Evolutionary conservation across 345 rosid species (phyloP), one percentile per base, ranked within the genome.

Genomic region (Aurinia saxatilis): DNA sequence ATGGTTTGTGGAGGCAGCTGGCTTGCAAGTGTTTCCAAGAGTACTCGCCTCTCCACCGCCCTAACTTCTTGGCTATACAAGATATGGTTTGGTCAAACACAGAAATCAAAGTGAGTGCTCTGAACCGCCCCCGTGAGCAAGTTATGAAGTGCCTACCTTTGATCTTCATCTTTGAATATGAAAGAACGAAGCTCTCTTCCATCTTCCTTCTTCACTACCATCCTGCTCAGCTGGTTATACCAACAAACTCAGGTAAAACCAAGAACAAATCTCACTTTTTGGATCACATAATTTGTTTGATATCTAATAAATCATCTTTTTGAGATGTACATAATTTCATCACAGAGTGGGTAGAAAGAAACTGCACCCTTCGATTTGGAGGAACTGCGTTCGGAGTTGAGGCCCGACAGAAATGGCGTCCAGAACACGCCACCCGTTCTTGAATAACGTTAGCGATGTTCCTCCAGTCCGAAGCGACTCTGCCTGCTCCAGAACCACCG

Each of bases 371-470:
- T 92, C 72, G 60, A 92, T 86, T 60, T 86, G 96, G 27, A 88
- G 75, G 41, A 84, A 92, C 34, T 89, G 95, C 7, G 66, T 67
- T 57, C 98, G 80, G 59, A 92, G 95, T 7, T 84, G 80, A 52
- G 75, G 74, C 8, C 84, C 98, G 12, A 92, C 84, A 5, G 95
- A 93, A 19, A 92, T 80, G 1, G 88, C 89, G 65, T 89, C 96
- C 74, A 88, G 79, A 10, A 92, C 95, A 33, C 90, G 73, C 96
- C 98, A 92, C 11, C 98, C 98, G 45, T 92, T 92, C 82, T 92
- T 89, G 78, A 88, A 89, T 17, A 89, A 89, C 8, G 98, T 88
- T 46, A 92, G 80, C 13, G 98, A 92, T 47, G 93, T 79, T 71
- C 96, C 98, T 12, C 89, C 79, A 3, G 93, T 89, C 68, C 91